Evolutionary conservation across 768 basidiomycete species (phyloP).

Genomic region (Suillus cothurnatus): DNA sequence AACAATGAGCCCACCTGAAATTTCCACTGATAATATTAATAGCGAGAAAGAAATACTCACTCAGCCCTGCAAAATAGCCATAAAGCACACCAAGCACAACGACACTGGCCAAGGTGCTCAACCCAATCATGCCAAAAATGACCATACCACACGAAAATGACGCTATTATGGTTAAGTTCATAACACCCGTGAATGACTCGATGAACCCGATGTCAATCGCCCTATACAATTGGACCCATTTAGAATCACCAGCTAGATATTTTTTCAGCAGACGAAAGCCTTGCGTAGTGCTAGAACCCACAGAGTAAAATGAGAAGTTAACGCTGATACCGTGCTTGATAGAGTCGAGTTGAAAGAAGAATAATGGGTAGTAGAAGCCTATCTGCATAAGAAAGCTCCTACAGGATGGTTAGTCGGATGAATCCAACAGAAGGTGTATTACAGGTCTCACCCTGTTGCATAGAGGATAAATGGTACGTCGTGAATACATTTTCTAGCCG

Average conservation of each 20-base stretch:
- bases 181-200: conserved; percentile 42
- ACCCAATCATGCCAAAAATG: conserved; percentile 48
- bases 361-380: conserved; percentile 48
- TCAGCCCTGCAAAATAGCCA: conserved; percentile 50
- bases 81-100: conserved; percentile 47
- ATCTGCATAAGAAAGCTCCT: conserved; percentile 21
- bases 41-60: conserved; percentile 24
- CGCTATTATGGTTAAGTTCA: conserved; percentile 43
- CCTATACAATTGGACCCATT: conserved; percentile 53
- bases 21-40: not conserved
- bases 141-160: conserved; percentile 36
- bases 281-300: conserved; percentile 19
- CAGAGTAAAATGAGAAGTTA: conserved; percentile 56
- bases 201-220: conserved; percentile 45
- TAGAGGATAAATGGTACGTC: conserved; percentile 26
- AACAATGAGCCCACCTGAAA: not conserved
- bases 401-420: not conserved
- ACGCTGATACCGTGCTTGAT: conserved; percentile 47
- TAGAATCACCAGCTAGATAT: conserved; percentile 49
- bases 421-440: not conserved
- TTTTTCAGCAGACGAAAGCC: not conserved
- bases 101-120: conserved; percentile 39
- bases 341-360: conserved; percentile 60
- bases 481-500: conserved; percentile 23
- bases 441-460: conserved; percentile 20